phyloP scores from a whole-genome alignment of 2,329 filamentous ascomycete genomes.

The Trichoderma atrobrunneum region DNA sequence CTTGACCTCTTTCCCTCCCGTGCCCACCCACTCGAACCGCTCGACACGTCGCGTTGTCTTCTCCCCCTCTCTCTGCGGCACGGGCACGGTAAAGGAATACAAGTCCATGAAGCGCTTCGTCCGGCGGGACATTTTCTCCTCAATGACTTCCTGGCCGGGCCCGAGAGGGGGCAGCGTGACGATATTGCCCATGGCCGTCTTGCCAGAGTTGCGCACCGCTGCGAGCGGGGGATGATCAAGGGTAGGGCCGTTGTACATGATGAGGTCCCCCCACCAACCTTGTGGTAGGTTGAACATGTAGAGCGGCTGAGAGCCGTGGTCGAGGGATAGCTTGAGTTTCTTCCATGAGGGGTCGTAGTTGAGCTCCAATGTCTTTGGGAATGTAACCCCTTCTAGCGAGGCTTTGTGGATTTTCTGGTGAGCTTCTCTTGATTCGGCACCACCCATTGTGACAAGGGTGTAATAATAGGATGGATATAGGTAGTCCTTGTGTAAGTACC shows the following conservation, averaged over 20 bases:
- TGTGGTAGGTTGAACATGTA: slow-evolving; percentile 11
- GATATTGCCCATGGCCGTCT: background rate
- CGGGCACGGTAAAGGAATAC: slow-evolving; percentile 37
- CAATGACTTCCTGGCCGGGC: slow-evolving; percentile 13
- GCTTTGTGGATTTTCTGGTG: slow-evolving; percentile 1
- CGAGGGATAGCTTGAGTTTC: slow-evolving; percentile 4
- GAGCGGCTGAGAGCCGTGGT: background rate
- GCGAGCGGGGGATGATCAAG: slow-evolving; percentile 10
- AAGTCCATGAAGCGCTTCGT: slow-evolving; percentile 6
- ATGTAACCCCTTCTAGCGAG: background rate
- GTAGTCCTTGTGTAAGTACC: background rate
- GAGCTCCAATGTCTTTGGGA: slow-evolving; percentile 8
- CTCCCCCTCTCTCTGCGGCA: slow-evolving; percentile 22
- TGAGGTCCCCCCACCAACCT: slow-evolving; percentile 16
- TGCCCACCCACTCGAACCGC: slow-evolving; percentile 44
- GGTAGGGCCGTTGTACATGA: slow-evolving; percentile 19
- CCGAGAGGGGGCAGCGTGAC: slow-evolving; percentile 20
- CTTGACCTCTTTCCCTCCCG: slow-evolving; percentile 34
- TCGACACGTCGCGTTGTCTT: slow-evolving; percentile 26
- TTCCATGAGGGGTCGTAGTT: slow-evolving; percentile 13
- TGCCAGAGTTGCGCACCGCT: slow-evolving; percentile 8
- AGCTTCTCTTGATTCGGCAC: slow-evolving; percentile 5
- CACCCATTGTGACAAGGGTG: background rate
- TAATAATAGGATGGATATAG: background rate
- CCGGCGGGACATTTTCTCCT: slow-evolving; percentile 16